phyloP scores from a whole-genome alignment of 2,329 filamentous ascomycete species.

The Grosmannia clavigera region DNA sequence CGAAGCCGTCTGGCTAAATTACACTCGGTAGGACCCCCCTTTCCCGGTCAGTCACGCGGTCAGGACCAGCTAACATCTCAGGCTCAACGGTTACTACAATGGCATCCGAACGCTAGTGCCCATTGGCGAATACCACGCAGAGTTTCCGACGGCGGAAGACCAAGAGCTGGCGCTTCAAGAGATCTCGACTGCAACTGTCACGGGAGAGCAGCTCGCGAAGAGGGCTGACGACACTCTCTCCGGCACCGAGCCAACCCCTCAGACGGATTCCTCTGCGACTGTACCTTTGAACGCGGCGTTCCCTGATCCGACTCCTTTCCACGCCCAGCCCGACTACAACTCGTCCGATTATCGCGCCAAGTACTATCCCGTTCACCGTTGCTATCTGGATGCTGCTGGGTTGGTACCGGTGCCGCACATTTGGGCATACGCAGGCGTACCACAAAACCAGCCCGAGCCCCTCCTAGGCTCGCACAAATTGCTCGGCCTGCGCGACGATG shows the following conservation, averaged over 20 bases:
- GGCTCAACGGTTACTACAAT: conserved; percentile 69
- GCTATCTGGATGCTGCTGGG: conserved; percentile 50
- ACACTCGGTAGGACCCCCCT: conserved; percentile 23
- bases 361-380: conserved; percentile 42
- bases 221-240: background rate
- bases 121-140: conserved; percentile 50
- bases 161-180: conserved; percentile 1
- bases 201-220: conserved; percentile 1
- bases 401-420: conserved; percentile 47
- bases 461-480: conserved; percentile 65
- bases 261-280: too few relatives aligned
- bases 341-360: conserved; percentile 41
- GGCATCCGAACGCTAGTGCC: conserved; percentile 61
- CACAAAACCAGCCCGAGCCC: conserved; percentile 62
- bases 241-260: background rate
- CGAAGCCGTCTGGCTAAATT: conserved; percentile 23
- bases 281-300: conserved; percentile 8
- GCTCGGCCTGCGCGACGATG: conserved; percentile 60
- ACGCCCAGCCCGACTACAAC: conserved; percentile 56
- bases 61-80: conserved; percentile 20
- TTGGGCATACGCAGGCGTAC: conserved; percentile 41
- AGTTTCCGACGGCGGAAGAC: conserved; percentile 49
- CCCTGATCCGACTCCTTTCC: conserved; percentile 42
- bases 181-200: background rate
- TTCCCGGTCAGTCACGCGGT: too few relatives aligned